These are phyloP conservation scores for Talaromyces islandicus DNA, from an alignment of 2,329 filamentous ascomycete genomes.

Conservation along the genomic window DNA sequence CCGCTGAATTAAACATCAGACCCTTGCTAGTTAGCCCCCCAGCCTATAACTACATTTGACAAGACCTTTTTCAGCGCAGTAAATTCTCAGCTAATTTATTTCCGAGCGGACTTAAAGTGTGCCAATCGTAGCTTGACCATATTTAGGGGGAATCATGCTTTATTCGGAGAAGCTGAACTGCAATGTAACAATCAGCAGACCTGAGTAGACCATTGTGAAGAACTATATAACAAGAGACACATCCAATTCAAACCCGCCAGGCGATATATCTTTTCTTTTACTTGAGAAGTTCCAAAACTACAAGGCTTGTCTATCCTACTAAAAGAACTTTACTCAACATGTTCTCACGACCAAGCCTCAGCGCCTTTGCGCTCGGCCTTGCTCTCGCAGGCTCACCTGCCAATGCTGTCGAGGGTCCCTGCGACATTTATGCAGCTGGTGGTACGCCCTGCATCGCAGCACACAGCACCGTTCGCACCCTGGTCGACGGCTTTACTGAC, in stretches of 20 bases:
- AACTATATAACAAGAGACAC: not conserved
- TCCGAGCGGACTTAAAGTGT: too few relatives aligned
- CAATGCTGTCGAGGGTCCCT: slow-evolving; percentile 23
- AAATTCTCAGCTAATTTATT: not conserved
- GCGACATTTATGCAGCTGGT: slow-evolving; percentile 5
- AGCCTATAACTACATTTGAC: not conserved
- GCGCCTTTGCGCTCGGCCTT: slow-evolving; percentile 3
- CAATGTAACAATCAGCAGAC: not conserved
- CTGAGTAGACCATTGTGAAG: not conserved
- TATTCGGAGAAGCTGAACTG: not conserved
- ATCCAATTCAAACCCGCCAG: not conserved
- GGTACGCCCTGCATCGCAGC: slow-evolving; percentile 8
- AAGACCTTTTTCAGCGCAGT: not conserved
- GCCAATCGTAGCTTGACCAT: not conserved
- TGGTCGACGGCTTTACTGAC: slow-evolving; percentile 1
- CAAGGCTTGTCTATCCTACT: not conserved
- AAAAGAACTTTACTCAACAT: not conserved
- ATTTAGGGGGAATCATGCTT: not conserved
- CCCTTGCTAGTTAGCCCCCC: not conserved
- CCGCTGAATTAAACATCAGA: not conserved
- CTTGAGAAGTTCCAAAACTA: not conserved
- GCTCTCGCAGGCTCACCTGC: slow-evolving; percentile 19
- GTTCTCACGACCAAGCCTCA: not conserved
- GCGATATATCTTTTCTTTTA: not conserved
- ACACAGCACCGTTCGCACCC: slow-evolving; percentile 5